Conservation (phyloP, 108 stramenopile species). For the Fragilaria crotonensis region DNA sequence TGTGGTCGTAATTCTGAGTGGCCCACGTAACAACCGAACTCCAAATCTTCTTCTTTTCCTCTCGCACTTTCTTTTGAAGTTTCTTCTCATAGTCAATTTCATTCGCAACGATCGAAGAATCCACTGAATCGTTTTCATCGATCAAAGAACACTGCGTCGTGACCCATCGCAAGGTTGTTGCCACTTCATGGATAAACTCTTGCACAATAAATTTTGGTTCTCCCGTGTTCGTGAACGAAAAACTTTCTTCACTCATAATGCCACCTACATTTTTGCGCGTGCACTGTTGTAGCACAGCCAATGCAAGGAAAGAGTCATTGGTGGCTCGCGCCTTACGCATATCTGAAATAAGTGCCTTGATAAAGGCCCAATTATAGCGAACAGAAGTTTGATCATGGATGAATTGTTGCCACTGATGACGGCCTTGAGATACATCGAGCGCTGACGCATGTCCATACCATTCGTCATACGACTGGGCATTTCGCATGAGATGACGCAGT, state of each 20-base stretch:
- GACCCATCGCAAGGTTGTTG: constrained; percentile 66
- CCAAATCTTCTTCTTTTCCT: constrained; percentile 29
- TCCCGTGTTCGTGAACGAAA: constrained; percentile 68
- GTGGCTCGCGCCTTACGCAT: constrained; percentile 48
- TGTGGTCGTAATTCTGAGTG: constrained; percentile 16
- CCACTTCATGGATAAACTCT: constrained; percentile 75
- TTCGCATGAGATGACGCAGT: constrained; percentile 41
- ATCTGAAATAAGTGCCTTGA: constrained; percentile 55
- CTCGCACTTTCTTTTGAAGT: constrained; percentile 12
- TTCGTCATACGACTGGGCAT: constrained; percentile 51
- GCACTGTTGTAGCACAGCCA: constrained; percentile 82
- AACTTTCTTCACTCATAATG: constrained; percentile 66
- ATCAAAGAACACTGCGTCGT: constrained; percentile 16
- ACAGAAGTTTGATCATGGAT: constrained; percentile 51
- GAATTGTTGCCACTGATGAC: constrained; percentile 50
- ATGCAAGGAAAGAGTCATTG: constrained; percentile 41
- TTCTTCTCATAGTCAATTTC: constrained; percentile 10
- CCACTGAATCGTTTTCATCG: not conserved
- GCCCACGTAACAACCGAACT: constrained; percentile 22
- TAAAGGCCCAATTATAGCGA: constrained; percentile 78
- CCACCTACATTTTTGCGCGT: constrained; percentile 88
- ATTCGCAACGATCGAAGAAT: not conserved
- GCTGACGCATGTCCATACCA: constrained; percentile 61
- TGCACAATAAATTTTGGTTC: constrained; percentile 68
- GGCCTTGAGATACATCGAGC: constrained; percentile 68